These are phyloP conservation scores for Beauveria medogensis DNA, from an alignment of 2,329 filamentous ascomycete species.

Conservation along the genomic window DNA sequence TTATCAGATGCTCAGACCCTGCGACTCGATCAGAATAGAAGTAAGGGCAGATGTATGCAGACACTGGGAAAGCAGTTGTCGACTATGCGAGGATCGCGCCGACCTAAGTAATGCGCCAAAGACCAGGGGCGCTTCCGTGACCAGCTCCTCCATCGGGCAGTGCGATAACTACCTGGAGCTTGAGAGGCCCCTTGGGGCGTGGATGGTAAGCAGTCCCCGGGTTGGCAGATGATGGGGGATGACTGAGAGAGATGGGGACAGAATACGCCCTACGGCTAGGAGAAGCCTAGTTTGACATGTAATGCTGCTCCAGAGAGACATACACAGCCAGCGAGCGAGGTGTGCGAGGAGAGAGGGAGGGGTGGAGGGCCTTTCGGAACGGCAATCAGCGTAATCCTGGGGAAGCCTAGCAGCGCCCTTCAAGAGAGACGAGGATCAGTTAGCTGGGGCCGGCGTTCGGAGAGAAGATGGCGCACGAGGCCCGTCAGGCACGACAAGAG, in stretches of 20 bases:
- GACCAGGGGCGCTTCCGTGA: not conserved
- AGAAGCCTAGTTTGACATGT: conserved; percentile 4
- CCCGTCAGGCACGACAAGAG: not conserved
- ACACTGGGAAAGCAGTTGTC: not conserved
- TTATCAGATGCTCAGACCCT: not conserved
- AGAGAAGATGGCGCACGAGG: not conserved
- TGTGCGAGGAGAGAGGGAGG: not conserved
- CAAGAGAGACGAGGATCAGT: not conserved
- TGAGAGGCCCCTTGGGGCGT: not conserved
- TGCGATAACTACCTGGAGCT: not conserved
- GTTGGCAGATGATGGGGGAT: not conserved
- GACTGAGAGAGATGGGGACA: not conserved
- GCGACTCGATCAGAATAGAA: not conserved
- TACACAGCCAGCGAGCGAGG: not conserved
- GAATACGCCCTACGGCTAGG: not conserved
- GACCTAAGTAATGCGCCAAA: conserved; percentile 7
- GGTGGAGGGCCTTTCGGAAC: not conserved
- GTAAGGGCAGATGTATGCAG: not conserved
- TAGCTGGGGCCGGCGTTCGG: not conserved
- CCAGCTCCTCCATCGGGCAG: not conserved
- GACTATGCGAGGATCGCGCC: not conserved
- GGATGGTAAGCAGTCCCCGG: not conserved
- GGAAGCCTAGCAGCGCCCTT: not conserved
- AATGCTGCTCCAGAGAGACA: not conserved
- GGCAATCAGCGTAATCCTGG: conserved; percentile 4